phyloP scores from a whole-genome alignment of 805 yeast species.

The Wickerhamomyces rabaulensis region DNA sequence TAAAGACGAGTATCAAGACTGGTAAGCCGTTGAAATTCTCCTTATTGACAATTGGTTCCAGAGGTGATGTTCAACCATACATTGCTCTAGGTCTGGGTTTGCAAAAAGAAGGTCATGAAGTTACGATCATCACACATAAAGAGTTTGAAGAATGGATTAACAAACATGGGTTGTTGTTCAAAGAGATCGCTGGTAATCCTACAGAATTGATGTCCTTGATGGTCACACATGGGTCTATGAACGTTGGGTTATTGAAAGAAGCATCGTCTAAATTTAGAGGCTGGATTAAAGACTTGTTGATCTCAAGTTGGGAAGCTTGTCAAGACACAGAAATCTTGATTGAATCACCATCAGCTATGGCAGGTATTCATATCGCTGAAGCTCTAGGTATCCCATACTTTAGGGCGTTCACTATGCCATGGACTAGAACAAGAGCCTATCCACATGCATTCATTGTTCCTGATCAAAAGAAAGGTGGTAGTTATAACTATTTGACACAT shows the following conservation, averaged over 20 bases:
- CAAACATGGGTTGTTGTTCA: conserved; percentile 61
- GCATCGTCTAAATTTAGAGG: conserved; percentile 74
- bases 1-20: conserved; percentile 48
- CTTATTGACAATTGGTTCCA: conserved; percentile 82
- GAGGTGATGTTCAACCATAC: conserved; percentile 97
- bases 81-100: conserved; percentile 84
- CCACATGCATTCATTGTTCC: conserved; percentile 97
- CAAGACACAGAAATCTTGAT: conserved; percentile 74
- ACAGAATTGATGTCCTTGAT: conserved; percentile 86
- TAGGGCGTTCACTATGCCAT: conserved; percentile 97
- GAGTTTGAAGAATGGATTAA: conserved; percentile 79
- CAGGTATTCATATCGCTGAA: conserved; percentile 93
- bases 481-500: conserved; percentile 88
- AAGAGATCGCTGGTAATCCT: conserved; percentile 86
- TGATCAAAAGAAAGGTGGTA: conserved; percentile 88
- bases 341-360: conserved; percentile 96
- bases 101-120: conserved; percentile 74
- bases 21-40: conserved; percentile 52
- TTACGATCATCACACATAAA: conserved; percentile 77
- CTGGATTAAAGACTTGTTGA: conserved; percentile 75
- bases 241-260: conserved; percentile 75
- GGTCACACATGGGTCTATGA: conserved; percentile 87
- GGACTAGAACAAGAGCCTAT: conserved; percentile 93
- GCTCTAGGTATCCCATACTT: conserved; percentile 85
- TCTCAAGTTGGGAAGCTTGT: conserved; percentile 82